These are phyloP conservation scores for Brettanomyces custersianus DNA, from an alignment of 805 yeast species.

Conservation along the genomic window DNA sequence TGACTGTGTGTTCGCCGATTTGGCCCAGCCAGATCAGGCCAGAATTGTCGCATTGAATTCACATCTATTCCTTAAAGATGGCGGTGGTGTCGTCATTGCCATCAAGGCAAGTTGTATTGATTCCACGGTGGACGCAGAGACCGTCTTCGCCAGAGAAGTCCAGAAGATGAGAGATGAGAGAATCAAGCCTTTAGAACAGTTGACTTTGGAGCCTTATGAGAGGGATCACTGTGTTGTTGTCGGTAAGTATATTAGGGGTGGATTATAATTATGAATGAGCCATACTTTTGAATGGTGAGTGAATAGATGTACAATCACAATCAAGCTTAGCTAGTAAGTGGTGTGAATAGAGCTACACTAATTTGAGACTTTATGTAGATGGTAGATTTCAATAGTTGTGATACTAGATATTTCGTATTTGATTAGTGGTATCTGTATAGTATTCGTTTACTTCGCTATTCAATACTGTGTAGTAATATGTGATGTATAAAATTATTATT, in stretches of 20 bases:
- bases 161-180: conserved; percentile 98
- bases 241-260: conserved; percentile 93
- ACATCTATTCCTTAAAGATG: conserved; percentile 95
- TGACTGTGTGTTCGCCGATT: conserved; percentile 97
- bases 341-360: too few relatives aligned
- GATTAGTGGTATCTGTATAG: too few relatives aligned
- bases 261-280: conserved; percentile 21
- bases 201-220: conserved; percentile 98
- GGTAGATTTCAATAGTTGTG: too few relatives aligned
- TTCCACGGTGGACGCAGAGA: conserved; percentile 98
- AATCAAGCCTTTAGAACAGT: conserved; percentile 96
- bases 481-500: too few relatives aligned
- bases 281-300: too few relatives aligned
- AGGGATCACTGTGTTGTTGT: conserved; percentile 99
- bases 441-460: too few relatives aligned
- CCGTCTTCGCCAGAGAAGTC: conserved; percentile 98
- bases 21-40: conserved; percentile 99
- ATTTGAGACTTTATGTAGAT: too few relatives aligned
- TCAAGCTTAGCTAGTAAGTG: too few relatives aligned
- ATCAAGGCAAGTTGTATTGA: conserved; percentile 99
- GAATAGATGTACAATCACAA: too few relatives aligned
- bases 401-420: too few relatives aligned
- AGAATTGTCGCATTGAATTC: conserved; percentile 98
- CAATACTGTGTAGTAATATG: too few relatives aligned
- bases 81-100: conserved; percentile 97